Conservation (phyloP, 176 grass and related monocot genomes). For the Oryza glaberrima region DNA sequence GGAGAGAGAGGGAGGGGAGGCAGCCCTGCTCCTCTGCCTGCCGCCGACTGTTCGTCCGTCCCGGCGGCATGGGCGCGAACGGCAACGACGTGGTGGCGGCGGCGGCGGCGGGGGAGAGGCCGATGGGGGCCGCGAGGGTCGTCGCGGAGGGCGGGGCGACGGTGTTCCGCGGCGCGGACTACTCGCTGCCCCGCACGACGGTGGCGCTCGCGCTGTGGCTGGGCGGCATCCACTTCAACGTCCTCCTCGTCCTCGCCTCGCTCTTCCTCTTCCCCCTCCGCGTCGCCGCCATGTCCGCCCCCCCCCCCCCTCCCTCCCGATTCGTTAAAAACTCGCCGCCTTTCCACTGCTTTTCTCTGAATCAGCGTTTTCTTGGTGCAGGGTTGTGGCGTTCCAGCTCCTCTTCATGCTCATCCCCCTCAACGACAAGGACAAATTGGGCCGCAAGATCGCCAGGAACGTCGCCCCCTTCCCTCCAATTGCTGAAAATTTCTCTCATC, state of each 20-base stretch:
- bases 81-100: not conserved
- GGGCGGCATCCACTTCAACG: constrained; percentile 80
- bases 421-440: constrained; percentile 61
- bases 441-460: constrained; percentile 61
- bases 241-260: constrained; percentile 61
- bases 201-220: constrained; percentile 82
- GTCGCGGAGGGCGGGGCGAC: constrained; percentile 12
- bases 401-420: constrained; percentile 78
- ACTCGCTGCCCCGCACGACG: constrained; percentile 58
- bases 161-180: constrained; percentile 63
- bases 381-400: constrained; percentile 76
- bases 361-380: constrained; percentile 28
- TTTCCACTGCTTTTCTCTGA: not conserved
- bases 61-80: constrained; percentile 44
- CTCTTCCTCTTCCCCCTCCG: constrained; percentile 82
- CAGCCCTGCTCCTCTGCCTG: no score
- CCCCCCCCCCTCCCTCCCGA: not conserved
- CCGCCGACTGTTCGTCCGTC: no score
- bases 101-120: not conserved
- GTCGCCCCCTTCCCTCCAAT: not conserved
- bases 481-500: not conserved
- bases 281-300: constrained; percentile 62
- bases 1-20: no score
- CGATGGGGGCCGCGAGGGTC: not conserved
- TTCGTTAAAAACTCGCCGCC: not conserved